phyloP scores from a whole-genome alignment of 2,329 filamentous ascomycete species.

The Pseudocercospora fuligena region DNA sequence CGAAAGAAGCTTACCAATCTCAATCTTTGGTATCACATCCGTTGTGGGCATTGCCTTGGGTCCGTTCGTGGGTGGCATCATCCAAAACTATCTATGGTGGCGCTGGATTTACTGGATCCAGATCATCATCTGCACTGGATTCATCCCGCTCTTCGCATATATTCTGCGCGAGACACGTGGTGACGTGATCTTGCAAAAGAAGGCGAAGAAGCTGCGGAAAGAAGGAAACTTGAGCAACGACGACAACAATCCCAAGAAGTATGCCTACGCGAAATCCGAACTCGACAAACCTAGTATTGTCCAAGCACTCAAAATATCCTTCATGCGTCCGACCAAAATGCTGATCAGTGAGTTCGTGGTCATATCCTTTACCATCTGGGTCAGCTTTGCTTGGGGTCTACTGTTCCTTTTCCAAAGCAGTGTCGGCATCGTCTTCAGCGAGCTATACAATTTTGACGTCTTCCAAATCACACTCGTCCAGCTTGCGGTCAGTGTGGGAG shows the following conservation, averaged over 20 bases:
- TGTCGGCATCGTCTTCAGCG: conserved; percentile 46
- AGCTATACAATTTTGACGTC: conserved; percentile 43
- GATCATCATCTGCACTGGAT: conserved; percentile 38
- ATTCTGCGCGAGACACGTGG: conserved; percentile 46
- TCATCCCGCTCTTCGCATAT: conserved; percentile 39
- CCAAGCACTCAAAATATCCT: conserved; percentile 35
- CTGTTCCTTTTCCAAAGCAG: conserved; percentile 53
- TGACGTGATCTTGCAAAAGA: conserved; percentile 45
- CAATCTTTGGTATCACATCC: conserved; percentile 37
- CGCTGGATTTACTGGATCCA: conserved; percentile 43
- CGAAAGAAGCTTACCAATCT: conserved; percentile 39
- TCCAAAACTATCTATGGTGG: conserved; percentile 34
- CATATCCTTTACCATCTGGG: conserved; percentile 46
- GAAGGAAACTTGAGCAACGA: conserved; percentile 24
- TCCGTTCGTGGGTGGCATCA: conserved; percentile 40
- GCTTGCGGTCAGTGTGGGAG: conserved; percentile 47
- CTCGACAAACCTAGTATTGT: conserved; percentile 28
- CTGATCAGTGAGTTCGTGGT: conserved; percentile 34
- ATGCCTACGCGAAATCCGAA: conserved; percentile 33
- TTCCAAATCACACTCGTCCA: conserved; percentile 49
- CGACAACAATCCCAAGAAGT: conserved; percentile 1
- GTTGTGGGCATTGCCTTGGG: conserved; percentile 42
- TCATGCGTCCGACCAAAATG: conserved; percentile 37
- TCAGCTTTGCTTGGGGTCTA: conserved; percentile 49
- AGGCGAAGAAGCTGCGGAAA: conserved; percentile 30